phyloP scores from a whole-genome alignment of 2,329 filamentous ascomycete species.

The Colletotrichum sp. region DNA sequence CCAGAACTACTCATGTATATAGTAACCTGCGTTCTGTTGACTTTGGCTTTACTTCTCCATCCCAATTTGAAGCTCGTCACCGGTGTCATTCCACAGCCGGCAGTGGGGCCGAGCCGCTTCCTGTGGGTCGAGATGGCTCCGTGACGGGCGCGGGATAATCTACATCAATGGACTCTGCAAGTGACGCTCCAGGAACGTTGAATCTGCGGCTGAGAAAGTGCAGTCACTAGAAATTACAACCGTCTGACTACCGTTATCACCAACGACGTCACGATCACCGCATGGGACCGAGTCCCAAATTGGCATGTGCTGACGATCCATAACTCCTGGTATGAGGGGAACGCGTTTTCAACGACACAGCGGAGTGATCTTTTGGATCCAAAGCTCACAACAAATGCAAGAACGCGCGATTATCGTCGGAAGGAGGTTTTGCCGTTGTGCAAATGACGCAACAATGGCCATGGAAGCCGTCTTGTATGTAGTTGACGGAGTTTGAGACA shows the following conservation, averaged over 20 bases:
- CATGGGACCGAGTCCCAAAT: not conserved
- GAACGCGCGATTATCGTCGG: fast-evolving
- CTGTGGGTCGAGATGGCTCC: not conserved
- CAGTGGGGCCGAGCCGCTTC: not conserved
- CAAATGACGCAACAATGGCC: not conserved
- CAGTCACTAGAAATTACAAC: not conserved
- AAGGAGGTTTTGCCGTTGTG: fast-evolving
- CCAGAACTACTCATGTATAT: fast-evolving
- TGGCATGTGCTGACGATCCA: not conserved
- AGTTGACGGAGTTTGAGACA: not conserved
- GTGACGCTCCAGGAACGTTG: not conserved
- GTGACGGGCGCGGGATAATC: not conserved
- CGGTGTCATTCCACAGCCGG: not conserved
- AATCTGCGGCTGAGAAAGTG: not conserved
- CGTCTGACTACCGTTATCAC: not conserved
- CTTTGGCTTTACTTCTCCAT: not conserved
- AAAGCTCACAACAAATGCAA: not conserved
- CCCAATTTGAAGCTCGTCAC: not conserved
- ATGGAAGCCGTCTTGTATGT: fast-evolving
- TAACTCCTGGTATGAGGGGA: not conserved
- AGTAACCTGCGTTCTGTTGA: fast-evolving
- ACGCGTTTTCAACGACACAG: fast-evolving
- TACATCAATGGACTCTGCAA: not conserved
- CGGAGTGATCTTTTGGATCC: not conserved
- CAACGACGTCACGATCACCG: not conserved